phyloP scores from a whole-genome alignment of 2,329 filamentous ascomycete species.

The Colletotrichum neosansevieriae region DNA sequence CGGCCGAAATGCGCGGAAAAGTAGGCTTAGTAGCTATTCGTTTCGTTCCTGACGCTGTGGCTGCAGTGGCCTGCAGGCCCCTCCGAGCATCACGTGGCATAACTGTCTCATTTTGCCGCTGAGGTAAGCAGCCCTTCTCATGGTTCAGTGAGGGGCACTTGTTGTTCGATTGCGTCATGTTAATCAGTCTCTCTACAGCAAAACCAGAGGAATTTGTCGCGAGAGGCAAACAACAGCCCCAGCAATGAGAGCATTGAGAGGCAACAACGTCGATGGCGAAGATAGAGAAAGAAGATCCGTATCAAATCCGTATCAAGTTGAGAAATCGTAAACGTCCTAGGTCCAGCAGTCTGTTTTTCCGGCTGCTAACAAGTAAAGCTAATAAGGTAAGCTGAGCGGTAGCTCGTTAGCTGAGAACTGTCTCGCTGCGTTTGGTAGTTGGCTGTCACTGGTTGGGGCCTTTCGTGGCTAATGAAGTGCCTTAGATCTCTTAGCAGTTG shows the following conservation, averaged over 20 bases:
- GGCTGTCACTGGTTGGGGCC: too few relatives aligned
- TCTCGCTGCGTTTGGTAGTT: too few relatives aligned
- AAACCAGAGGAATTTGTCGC: not conserved
- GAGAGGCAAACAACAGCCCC: not conserved
- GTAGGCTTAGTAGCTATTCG: not conserved
- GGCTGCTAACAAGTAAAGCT: not conserved
- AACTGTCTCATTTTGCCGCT: not conserved
- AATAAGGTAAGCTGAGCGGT: too few relatives aligned
- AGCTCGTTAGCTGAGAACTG: too few relatives aligned
- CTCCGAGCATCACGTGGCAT: conserved; percentile 26
- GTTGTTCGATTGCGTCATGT: conserved; percentile 32
- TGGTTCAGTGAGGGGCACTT: conserved; percentile 1
- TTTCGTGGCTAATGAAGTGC: too few relatives aligned
- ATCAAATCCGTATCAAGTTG: not conserved
- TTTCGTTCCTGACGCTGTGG: not conserved
- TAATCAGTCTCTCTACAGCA: not conserved
- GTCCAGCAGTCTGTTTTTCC: not conserved
- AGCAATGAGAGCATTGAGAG: not conserved
- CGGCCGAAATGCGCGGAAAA: conserved; percentile 2
- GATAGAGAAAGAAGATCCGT: not conserved
- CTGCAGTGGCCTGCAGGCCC: not conserved
- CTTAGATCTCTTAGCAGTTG: not conserved
- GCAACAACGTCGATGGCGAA: not conserved
- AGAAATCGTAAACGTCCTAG: conserved; percentile 2
- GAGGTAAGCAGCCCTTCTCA: conserved; percentile 20